Evolutionary conservation across 2,329 filamentous ascomycete species (phyloP), one percentile per base, ranked within the genome.

Genomic region (Diplocarpon mali): DNA sequence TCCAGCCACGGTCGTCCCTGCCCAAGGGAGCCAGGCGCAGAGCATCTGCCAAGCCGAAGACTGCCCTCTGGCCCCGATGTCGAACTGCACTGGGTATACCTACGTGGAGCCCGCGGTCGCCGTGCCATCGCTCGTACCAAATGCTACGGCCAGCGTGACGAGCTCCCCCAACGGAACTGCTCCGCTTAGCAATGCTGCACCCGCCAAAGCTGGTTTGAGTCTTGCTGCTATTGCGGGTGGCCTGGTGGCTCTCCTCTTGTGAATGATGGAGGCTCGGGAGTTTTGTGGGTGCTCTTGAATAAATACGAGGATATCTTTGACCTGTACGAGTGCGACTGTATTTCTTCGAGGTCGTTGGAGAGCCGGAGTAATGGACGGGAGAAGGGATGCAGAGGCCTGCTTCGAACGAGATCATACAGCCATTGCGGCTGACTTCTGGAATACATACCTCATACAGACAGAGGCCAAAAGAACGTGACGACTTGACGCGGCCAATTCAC

Each of bases 11-110:
- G 42, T 45, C 41, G 65, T 76, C 44, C 62, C 67, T n/a, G 56
- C 62, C 5, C 66, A 71, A 45, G 65, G 65, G 6, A 47, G 65
- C 9, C 65, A 72, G 54, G 62, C 74, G n/a, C 73, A 80, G 60
- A 64, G 69, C 44, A 75, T 80, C 52, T 80, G 76, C 64, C 69
- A 69, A 51, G 67, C 66, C 29, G 62, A 65, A 13, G 58, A 62
- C 34, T 79, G 75, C 59, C 69, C 69, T 1, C 39, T 71, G 10
- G 66, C 71, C 11, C 52, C 62, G 3, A 67, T 70, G 40, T 60
- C 67, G 4, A 65, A 63, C 5, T 79, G 75, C 56, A 53, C 57
- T 15, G 37, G 17, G 5, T n/a, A 38, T 11, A 42, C 47, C 17
- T 51, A 50, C 24, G 44, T 46, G 14, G 29, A 46, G n/a, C 20